Conservation (phyloP, 371 early-diverging fungal species). For the Lichtheimia hyalospora region DNA sequence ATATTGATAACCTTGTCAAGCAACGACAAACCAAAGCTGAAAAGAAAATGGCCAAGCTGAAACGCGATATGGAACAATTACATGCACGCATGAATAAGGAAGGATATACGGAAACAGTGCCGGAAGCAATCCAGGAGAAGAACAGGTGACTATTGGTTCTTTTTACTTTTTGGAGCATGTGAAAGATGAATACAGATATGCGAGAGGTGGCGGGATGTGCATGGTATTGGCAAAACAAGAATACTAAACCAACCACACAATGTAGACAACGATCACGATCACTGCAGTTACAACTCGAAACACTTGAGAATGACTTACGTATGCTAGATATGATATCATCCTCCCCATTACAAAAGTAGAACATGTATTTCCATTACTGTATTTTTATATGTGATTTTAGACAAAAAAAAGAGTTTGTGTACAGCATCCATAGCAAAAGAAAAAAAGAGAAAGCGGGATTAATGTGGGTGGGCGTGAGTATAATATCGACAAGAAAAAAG, state of each 20-base stretch:
- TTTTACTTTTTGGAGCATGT: conserved; percentile 1
- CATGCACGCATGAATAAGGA: conserved; percentile 30
- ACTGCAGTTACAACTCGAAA: conserved; percentile 25
- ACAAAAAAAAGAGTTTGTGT: too few relatives aligned
- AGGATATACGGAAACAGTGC: conserved; percentile 42
- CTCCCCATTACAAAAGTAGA: background rate
- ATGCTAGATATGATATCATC: conserved; percentile 4
- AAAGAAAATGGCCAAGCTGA: conserved; percentile 39
- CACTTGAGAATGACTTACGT: conserved; percentile 33
- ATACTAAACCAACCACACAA: background rate
- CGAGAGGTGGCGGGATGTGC: background rate
- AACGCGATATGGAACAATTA: conserved; percentile 32
- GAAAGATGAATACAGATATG: too few relatives aligned
- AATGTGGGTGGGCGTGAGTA: too few relatives aligned
- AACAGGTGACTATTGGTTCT: conserved; percentile 36
- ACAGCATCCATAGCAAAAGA: too few relatives aligned
- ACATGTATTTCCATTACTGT: too few relatives aligned
- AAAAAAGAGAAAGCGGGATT: too few relatives aligned
- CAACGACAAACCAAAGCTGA: conserved; percentile 20
- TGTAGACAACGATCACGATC: conserved; percentile 25
- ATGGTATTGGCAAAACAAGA: background rate
- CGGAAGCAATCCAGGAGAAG: conserved; percentile 36
- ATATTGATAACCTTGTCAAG: conserved; percentile 18
- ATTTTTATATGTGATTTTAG: too few relatives aligned
- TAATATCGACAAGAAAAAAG: background rate